Conservation (phyloP, 805 yeast genomes). For the Yamadazyma takamatsuzukensis region DNA sequence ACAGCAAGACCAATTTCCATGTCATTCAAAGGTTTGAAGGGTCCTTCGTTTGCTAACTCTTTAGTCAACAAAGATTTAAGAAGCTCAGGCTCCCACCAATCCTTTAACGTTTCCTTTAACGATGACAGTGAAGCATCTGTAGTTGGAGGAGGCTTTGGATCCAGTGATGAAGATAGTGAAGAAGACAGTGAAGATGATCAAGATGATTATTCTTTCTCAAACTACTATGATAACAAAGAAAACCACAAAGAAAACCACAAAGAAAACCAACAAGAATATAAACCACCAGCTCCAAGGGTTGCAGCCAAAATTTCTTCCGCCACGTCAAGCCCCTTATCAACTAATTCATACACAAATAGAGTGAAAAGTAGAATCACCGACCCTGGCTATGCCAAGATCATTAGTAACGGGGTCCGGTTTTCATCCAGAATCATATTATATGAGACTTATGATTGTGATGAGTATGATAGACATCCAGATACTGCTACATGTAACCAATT, state of each 20-base stretch:
- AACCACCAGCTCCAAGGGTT: constrained; percentile 1
- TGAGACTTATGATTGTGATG: constrained; percentile 78
- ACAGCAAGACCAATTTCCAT: constrained; percentile 39
- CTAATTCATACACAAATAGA: neutral
- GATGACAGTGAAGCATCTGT: constrained; percentile 27
- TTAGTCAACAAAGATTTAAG: constrained; percentile 25
- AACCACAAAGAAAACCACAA: constrained; percentile 6
- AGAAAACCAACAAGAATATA: constrained; percentile 1
- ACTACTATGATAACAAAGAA: constrained; percentile 7
- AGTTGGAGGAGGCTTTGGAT: constrained; percentile 41
- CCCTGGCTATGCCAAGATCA: neutral
- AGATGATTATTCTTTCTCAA: constrained; percentile 1
- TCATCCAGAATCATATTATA: constrained; percentile 79
- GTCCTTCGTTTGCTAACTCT: constrained; percentile 50
- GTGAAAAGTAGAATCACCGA: neutral
- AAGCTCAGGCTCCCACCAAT: constrained; percentile 38
- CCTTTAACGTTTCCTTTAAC: constrained; percentile 34
- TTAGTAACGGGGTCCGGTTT: constrained; percentile 48
- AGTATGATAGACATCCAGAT: constrained; percentile 91
- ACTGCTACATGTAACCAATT: constrained; percentile 87
- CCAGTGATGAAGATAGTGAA: constrained; percentile 19
- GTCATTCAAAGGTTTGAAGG: constrained; percentile 62
- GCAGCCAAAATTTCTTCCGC: constrained; percentile 3
- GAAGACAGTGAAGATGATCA: constrained; percentile 10
- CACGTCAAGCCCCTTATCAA: constrained; percentile 1